Percentiles rank a stretch among this genome's conserved stretches.
phyloP scores from a whole-genome alignment of 1,139 yeast species.

The Yamadazyma jaroonii region DNA sequence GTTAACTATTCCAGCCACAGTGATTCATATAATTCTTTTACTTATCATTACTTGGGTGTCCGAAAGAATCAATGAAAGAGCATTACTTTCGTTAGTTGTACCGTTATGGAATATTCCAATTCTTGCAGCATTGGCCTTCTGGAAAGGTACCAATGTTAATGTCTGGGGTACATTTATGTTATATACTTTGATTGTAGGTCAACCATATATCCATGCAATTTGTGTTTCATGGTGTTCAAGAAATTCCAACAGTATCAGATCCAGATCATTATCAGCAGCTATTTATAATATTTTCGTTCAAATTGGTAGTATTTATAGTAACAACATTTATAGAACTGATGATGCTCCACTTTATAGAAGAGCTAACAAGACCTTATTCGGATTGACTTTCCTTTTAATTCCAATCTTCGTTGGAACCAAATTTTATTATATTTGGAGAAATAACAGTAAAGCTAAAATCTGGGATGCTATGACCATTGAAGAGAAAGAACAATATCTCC shows the following conservation, averaged over 20 bases:
- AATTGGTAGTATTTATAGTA: constrained; percentile 47
- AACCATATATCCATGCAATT: constrained; percentile 52
- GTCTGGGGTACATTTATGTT: constrained; percentile 55
- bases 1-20: constrained; percentile 49
- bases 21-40: constrained; percentile 36
- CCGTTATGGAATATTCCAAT: constrained; percentile 40
- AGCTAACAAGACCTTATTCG: constrained; percentile 42
- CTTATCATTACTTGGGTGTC: constrained; percentile 37
- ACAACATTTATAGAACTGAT: constrained; percentile 53
- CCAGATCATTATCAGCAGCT: constrained; percentile 61
- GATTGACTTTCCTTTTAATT: constrained; percentile 15
- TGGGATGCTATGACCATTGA: constrained; percentile 51
- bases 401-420: constrained; percentile 24
- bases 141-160: constrained; percentile 46
- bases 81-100: constrained; percentile 28
- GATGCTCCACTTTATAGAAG: constrained; percentile 58
- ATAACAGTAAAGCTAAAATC: constrained; percentile 36
- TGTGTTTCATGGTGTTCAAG: constrained; percentile 60
- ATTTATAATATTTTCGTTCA: constrained; percentile 63
- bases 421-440: constrained; percentile 45
- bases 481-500: constrained; percentile 44
- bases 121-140: constrained; percentile 43
- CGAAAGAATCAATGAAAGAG: constrained; percentile 36
- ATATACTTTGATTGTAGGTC: constrained; percentile 45
- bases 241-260: constrained; percentile 57